Evolutionary conservation across 2,329 filamentous ascomycete genomes (phyloP).

Genomic region (Paradendryphiella salina): DNA sequence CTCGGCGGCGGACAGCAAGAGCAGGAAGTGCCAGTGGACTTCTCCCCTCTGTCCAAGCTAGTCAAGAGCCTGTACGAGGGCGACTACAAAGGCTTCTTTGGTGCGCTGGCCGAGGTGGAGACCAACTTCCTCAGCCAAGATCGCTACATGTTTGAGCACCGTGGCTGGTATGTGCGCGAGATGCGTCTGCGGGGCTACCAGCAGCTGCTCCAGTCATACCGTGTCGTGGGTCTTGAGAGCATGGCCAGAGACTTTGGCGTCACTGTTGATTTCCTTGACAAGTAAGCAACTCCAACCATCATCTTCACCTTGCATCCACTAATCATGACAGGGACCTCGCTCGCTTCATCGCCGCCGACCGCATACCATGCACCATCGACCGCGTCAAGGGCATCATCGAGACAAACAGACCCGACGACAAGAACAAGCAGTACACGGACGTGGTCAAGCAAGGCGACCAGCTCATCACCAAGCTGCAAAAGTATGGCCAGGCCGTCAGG

Average conservation of each 20-base stretch:
- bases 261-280: conserved; percentile 92
- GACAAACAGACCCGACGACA: conserved; percentile 96
- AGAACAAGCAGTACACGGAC: conserved; percentile 99
- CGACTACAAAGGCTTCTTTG: conserved; percentile 93
- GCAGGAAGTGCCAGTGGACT: conserved; percentile 81
- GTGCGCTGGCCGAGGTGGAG: conserved; percentile 84
- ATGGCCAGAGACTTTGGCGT: conserved; percentile 98
- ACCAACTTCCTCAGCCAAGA: conserved; percentile 93
- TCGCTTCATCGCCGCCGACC: conserved; percentile 92
- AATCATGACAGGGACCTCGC: conserved; percentile 73
- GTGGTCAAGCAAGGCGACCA: conserved; percentile 97
- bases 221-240: conserved; percentile 92
- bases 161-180: conserved; percentile 95
- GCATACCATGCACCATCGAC: conserved; percentile 96
- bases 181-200: conserved; percentile 97
- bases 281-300: conserved; percentile 58
- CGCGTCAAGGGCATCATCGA: conserved; percentile 96
- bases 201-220: conserved; percentile 95
- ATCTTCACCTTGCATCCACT: conserved; percentile 8
- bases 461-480: conserved; percentile 97
- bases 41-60: conserved; percentile 81
- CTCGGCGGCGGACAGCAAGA: conserved; percentile 80
- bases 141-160: conserved; percentile 93
- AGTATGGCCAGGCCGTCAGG: conserved; percentile 95
- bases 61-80: conserved; percentile 92